Conservation (phyloP, 768 basidiomycete species). For the Tulasnella sp. region DNA sequence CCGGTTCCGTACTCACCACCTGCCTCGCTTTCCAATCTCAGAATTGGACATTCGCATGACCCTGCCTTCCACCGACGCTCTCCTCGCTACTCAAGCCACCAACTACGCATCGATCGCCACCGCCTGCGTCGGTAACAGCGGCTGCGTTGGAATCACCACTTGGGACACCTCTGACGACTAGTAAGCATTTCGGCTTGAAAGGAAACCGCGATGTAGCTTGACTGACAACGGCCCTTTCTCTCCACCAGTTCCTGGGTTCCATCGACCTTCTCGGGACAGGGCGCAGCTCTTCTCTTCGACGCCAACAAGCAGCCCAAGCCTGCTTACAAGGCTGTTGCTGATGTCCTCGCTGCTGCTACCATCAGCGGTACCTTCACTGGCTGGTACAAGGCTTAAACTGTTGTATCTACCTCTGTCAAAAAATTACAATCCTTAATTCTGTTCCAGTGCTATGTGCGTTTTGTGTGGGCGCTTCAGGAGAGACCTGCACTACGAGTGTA, state of each 20-base stretch:
- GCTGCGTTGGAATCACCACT: constrained; percentile 27
- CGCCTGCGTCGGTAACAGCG: constrained; percentile 38
- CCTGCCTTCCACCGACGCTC: constrained; percentile 43
- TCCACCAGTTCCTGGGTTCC: constrained; percentile 26
- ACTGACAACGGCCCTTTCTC: too few species aligned
- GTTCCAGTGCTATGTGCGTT: background rate
- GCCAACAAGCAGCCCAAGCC: constrained; percentile 21
- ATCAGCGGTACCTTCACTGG: background rate
- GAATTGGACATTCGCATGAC: constrained; percentile 60
- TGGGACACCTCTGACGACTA: constrained; percentile 34
- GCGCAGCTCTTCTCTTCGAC: constrained; percentile 19
- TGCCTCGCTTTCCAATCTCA: background rate
- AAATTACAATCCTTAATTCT: too few species aligned
- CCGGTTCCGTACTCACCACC: background rate
- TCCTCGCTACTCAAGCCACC: constrained; percentile 47
- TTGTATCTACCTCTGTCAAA: background rate
- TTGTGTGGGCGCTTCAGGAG: too few species aligned
- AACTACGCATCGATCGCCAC: constrained; percentile 50
- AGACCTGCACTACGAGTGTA: too few species aligned
- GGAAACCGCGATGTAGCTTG: too few species aligned
- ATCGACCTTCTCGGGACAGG: constrained; percentile 30
- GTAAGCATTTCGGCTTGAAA: too few species aligned
- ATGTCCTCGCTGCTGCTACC: constrained; percentile 7
- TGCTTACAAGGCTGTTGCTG: constrained; percentile 19
- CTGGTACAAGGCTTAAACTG: background rate